Evolutionary conservation across 495 filamentous ascomycete species (phyloP).

Genomic region (Neurospora sp.): DNA sequence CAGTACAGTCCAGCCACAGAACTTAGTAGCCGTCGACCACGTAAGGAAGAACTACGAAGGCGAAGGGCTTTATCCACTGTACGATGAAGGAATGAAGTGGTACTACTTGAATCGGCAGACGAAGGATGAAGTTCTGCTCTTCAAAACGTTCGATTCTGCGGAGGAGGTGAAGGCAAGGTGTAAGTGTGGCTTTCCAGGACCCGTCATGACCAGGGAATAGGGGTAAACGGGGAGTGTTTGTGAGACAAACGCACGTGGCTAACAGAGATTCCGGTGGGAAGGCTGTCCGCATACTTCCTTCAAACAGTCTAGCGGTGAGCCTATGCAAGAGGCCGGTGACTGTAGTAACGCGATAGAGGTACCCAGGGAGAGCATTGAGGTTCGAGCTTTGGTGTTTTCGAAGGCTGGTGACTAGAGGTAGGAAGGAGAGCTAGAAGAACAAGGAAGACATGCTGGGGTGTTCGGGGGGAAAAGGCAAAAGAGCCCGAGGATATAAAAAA

Average conservation of each 20-base stretch:
- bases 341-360: not conserved
- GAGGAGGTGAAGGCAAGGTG: not conserved
- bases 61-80: conserved; percentile 1
- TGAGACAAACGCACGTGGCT: not conserved
- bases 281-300: not conserved
- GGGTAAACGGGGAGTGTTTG: not conserved
- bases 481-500: too few species aligned
- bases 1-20: not conserved
- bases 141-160: conserved; percentile 3
- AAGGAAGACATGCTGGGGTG: too few species aligned
- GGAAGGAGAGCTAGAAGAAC: too few species aligned
- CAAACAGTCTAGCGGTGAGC: not conserved
- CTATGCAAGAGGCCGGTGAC: too few species aligned
- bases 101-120: not conserved
- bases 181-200: not conserved
- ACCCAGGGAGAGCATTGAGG: not conserved
- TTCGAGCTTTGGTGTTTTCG: not conserved
- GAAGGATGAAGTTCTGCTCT: conserved; percentile 1
- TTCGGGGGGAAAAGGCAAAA: too few species aligned
- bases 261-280: not conserved
- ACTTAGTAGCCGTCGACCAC: not conserved
- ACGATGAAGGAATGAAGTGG: conserved; percentile 1
- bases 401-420: not conserved
- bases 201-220: too few species aligned
- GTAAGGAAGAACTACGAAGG: conserved; percentile 2